Percentiles rank a stretch among this genome's conserved stretches.
Conservation (phyloP, 192 early-diverging fungal genomes). For the Dissophora ornata region DNA sequence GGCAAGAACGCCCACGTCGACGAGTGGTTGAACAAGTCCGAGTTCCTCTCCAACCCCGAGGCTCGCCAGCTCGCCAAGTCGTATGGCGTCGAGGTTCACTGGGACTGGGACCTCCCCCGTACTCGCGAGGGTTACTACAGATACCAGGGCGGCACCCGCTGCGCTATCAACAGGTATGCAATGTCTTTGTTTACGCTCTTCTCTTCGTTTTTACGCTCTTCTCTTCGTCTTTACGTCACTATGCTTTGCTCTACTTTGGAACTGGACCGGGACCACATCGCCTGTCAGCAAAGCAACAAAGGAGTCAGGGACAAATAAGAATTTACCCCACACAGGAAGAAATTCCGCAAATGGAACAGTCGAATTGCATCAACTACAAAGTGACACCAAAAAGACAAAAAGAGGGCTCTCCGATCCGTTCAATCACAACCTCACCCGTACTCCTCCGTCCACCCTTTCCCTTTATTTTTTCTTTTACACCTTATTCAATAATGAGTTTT, state of each 20-base stretch:
- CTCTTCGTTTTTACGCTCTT: neutral
- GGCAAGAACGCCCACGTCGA: slow-evolving; percentile 65
- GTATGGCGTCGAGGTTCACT: slow-evolving; percentile 78
- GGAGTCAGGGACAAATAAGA: neutral
- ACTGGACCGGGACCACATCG: too few species aligned
- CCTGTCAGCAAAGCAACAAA: neutral
- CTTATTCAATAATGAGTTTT: neutral
- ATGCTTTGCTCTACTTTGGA: too few species aligned
- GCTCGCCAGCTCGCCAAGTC: slow-evolving; percentile 83
- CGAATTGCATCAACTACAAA: slow-evolving; percentile 1
- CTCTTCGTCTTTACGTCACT: neutral
- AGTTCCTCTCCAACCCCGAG: slow-evolving; percentile 81
- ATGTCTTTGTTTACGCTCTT: neutral
- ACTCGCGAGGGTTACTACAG: slow-evolving; percentile 97
- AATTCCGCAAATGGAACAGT: slow-evolving; percentile 9
- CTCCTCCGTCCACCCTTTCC: neutral
- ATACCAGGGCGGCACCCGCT: slow-evolving; percentile 94
- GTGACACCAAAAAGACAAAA: neutral
- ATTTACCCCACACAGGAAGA: slow-evolving; percentile 6
- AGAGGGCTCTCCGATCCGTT: neutral
- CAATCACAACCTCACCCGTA: too few species aligned
- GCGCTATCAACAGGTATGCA: slow-evolving; percentile 73
- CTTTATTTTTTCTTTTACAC: neutral
- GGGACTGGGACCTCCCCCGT: slow-evolving; percentile 91
- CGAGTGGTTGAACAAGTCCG: slow-evolving; percentile 62